Conservation (phyloP, 2,329 filamentous ascomycete genomes). For the Microsporum audouinii region DNA sequence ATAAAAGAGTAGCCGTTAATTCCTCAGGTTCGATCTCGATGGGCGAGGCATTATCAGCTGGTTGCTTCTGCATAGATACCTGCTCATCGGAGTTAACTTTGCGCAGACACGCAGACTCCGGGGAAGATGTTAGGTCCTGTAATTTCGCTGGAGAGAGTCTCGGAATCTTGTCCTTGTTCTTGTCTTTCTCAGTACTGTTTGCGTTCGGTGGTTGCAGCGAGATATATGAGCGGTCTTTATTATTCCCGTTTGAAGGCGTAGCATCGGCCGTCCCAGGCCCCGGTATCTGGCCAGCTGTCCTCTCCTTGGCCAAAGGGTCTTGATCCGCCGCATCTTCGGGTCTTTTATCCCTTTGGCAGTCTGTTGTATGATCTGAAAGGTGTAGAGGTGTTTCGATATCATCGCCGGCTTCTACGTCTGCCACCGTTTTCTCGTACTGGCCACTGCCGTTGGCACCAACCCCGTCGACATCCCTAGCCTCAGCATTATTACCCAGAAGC, state of each 20-base stretch:
- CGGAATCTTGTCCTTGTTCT: constrained; percentile 17
- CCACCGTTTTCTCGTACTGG: background rate
- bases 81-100: constrained; percentile 21
- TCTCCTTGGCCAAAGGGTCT: constrained; percentile 1
- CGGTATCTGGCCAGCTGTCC: constrained; percentile 12
- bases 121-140: constrained; percentile 43
- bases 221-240: background rate
- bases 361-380: background rate
- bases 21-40: constrained; percentile 12
- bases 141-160: constrained; percentile 46
- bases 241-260: background rate
- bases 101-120: constrained; percentile 43
- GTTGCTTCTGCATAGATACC: constrained; percentile 13
- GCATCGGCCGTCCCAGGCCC: background rate
- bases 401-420: background rate
- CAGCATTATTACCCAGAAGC: background rate
- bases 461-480: background rate
- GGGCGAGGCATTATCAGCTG: constrained; percentile 1
- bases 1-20: background rate
- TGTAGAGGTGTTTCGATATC: background rate
- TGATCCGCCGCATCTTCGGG: background rate
- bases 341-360: background rate
- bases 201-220: background rate
- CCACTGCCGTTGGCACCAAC: background rate
- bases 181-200: background rate